Percentiles rank a stretch among this genome's conserved stretches.
Conservation (phyloP, 441 rosid species). For the Daphne laureola region DNA sequence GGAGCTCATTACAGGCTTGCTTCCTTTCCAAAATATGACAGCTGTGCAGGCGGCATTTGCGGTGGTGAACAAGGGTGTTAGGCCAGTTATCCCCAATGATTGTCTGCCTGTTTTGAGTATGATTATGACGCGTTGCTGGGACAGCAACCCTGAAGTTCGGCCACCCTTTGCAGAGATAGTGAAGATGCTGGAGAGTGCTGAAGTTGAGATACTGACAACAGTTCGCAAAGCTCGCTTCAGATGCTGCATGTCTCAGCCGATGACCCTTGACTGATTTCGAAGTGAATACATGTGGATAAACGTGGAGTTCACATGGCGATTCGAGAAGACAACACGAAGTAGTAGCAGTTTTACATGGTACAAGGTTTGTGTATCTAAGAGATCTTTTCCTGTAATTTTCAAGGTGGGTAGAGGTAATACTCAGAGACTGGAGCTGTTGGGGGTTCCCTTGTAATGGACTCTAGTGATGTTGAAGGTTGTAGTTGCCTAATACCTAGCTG, state of each 20-base stretch:
- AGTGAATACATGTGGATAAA: conserved; percentile 21
- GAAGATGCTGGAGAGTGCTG: conserved; percentile 77
- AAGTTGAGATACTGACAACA: conserved; percentile 74
- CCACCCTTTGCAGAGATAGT: conserved; percentile 81
- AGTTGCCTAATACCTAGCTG: too few species aligned
- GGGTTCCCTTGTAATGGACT: too few species aligned
- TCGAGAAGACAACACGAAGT: conserved; percentile 21
- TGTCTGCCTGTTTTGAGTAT: conserved; percentile 74
- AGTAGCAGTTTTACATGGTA: conserved; percentile 28
- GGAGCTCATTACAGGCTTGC: conserved; percentile 87
- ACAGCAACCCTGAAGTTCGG: conserved; percentile 79
- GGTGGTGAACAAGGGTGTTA: conserved; percentile 83
- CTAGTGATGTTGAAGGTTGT: too few species aligned
- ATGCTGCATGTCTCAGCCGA: conserved; percentile 86
- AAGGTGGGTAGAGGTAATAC: conserved; percentile 38
- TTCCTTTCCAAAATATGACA: conserved; percentile 93
- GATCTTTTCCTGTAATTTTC: conserved; percentile 17
- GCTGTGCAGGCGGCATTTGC: conserved; percentile 99
- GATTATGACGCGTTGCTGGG: conserved; percentile 97
- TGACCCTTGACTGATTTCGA: conserved; percentile 69
- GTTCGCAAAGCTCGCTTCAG: conserved; percentile 97
- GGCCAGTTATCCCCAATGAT: conserved; percentile 82
- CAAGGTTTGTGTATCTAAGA: conserved; percentile 51
- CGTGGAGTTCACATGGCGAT: conserved; percentile 22
- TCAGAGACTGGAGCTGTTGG: conserved; percentile 22